Evolutionary conservation across 164 flowering plant genomes (phyloP).

Genomic region (Buxus sempervirens): DNA sequence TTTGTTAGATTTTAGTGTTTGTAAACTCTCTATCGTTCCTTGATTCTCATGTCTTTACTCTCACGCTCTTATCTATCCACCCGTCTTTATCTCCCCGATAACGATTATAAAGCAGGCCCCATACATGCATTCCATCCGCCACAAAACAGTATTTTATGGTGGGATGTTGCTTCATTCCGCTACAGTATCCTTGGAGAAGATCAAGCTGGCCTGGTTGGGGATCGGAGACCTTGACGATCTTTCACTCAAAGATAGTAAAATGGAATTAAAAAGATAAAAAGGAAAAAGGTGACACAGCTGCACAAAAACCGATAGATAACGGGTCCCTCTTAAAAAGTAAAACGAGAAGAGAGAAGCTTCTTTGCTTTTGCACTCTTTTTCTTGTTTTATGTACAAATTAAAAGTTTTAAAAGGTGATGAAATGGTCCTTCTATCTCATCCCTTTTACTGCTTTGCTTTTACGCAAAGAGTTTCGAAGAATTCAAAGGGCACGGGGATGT

Average conservation of each 20-base stretch:
- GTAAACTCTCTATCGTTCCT: background rate
- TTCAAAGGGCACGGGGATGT: background rate
- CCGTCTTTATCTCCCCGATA: background rate
- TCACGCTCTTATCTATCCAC: background rate
- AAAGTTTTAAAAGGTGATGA: background rate
- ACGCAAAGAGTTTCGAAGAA: constrained; percentile 14
- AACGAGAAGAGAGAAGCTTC: too few relatives aligned
- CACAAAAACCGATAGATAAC: too few relatives aligned
- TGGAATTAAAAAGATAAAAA: too few relatives aligned
- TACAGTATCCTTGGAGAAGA: background rate
- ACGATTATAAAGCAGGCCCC: too few relatives aligned
- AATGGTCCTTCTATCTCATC: background rate
- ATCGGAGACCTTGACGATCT: constrained; percentile 1
- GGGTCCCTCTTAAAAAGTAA: too few relatives aligned
- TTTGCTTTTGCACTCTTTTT: too few relatives aligned
- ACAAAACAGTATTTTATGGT: background rate
- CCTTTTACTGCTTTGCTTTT: constrained; percentile 8
- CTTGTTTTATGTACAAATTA: too few relatives aligned
- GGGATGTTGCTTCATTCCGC: background rate
- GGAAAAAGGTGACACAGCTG: too few relatives aligned
- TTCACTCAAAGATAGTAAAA: background rate
- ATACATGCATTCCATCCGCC: background rate
- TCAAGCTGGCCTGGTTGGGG: background rate
- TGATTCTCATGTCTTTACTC: constrained; percentile 3
- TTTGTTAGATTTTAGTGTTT: constrained; percentile 5